phyloP scores from a whole-genome alignment of 2,329 filamentous ascomycete species.

The Knoxdaviesia proteae region DNA sequence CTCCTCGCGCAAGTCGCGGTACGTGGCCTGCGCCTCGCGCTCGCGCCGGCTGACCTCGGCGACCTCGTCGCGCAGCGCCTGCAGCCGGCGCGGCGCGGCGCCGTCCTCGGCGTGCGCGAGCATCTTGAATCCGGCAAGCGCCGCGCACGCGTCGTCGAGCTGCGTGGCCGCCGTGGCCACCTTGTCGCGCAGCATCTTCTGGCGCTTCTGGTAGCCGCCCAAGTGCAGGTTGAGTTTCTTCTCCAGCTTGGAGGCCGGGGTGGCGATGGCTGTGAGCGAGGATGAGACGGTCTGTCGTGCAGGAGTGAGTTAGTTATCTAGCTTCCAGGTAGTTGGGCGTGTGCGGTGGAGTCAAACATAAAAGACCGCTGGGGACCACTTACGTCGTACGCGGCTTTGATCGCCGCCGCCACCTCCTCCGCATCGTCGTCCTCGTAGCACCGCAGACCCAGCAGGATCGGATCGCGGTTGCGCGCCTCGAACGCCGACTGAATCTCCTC shows the following conservation, averaged over 20 bases:
- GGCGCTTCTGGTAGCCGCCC: slow-evolving; percentile 75
- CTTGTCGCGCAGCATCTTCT: slow-evolving; percentile 62
- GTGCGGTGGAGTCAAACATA: not conserved
- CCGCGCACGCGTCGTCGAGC: slow-evolving; percentile 50
- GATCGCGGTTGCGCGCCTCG: slow-evolving; percentile 28
- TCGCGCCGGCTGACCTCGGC: slow-evolving; percentile 61
- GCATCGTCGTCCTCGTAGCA: slow-evolving; percentile 63
- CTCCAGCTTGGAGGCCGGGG: slow-evolving; percentile 69
- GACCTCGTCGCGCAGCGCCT: slow-evolving; percentile 63
- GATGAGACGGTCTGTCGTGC: not conserved
- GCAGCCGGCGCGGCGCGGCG: slow-evolving; percentile 51
- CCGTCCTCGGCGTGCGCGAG: slow-evolving; percentile 64
- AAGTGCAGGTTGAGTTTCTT: slow-evolving; percentile 80
- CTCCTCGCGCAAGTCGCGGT: slow-evolving; percentile 58
- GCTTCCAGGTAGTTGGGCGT: not conserved
- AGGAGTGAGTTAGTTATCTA: not conserved
- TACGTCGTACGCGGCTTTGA: slow-evolving; percentile 57
- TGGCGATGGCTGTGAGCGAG: slow-evolving; percentile 39
- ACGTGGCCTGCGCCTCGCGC: slow-evolving; percentile 76
- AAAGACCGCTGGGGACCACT: slow-evolving; percentile 11
- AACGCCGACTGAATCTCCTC: slow-evolving; percentile 33
- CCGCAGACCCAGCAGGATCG: slow-evolving; percentile 56
- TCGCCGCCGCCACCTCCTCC: slow-evolving; percentile 39
- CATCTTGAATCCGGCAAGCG: slow-evolving; percentile 53
- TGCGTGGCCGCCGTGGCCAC: slow-evolving; percentile 54